Percentiles rank a stretch among this genome's conserved stretches.
Conservation (phyloP, 441 rosid species). For the Syzygium syzygioides region DNA sequence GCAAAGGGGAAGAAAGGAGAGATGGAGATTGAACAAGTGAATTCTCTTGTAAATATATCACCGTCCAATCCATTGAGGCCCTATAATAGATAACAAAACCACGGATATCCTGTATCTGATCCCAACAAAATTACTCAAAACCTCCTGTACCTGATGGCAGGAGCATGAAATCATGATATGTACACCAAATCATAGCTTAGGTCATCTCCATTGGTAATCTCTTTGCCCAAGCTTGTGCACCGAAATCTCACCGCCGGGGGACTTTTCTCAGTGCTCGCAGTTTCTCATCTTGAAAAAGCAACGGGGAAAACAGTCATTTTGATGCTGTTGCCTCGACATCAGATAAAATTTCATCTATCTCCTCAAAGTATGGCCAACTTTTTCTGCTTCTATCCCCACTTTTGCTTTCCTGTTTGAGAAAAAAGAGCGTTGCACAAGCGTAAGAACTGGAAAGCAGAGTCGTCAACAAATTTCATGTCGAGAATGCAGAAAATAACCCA, state of each 20-base stretch:
- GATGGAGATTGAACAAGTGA: background rate
- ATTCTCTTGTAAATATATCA: background rate
- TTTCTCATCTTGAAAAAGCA: background rate
- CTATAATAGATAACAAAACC: background rate
- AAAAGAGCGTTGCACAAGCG: background rate
- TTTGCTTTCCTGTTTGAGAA: constrained; percentile 49
- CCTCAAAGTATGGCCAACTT: constrained; percentile 73
- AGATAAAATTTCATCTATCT: constrained; percentile 54
- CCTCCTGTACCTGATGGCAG: background rate
- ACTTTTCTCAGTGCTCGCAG: background rate
- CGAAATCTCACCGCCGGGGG: background rate
- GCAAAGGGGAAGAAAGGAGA: background rate
- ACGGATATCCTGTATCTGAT: background rate
- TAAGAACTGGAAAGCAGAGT: background rate
- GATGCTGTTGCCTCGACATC: constrained; percentile 31
- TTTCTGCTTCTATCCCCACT: constrained; percentile 28
- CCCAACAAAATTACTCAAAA: background rate
- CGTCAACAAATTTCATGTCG: background rate
- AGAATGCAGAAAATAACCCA: background rate
- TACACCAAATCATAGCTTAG: background rate
- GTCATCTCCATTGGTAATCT: background rate
- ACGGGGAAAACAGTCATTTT: constrained; percentile 15
- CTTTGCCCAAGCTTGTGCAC: background rate
- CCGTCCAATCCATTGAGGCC: background rate
- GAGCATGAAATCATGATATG: background rate